These are phyloP conservation scores for Saccharomyces hybrid DNA, from an alignment of 1,139 yeast genomes.

Conservation along the genomic window DNA sequence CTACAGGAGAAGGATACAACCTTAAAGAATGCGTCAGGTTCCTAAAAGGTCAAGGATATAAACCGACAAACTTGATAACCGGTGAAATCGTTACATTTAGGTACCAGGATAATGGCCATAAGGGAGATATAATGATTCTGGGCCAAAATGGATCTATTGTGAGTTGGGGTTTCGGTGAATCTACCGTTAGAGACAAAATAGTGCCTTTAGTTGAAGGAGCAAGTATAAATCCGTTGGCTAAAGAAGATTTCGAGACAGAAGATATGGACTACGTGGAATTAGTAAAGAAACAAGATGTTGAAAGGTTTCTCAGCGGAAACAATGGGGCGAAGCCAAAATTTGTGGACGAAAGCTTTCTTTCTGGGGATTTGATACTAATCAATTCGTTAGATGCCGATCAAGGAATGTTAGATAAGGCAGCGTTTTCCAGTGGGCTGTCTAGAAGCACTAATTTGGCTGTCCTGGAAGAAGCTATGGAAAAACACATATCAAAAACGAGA, in stretches of 20 bases:
- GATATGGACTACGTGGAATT: constrained; percentile 80
- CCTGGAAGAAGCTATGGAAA: constrained; percentile 63
- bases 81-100: constrained; percentile 56
- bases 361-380: constrained; percentile 64
- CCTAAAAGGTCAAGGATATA: constrained; percentile 29
- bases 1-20: constrained; percentile 65
- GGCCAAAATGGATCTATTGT: constrained; percentile 64
- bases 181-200: constrained; percentile 35
- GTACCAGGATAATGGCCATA: constrained; percentile 27
- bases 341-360: constrained; percentile 33
- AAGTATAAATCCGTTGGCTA: constrained; percentile 41
- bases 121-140: constrained; percentile 52
- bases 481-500: constrained; percentile 55
- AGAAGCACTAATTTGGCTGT: constrained; percentile 80
- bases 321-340: constrained; percentile 8
- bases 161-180: constrained; percentile 71
- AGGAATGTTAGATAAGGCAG: constrained; percentile 67
- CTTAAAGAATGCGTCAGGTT: constrained; percentile 37
- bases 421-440: constrained; percentile 82
- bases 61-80: constrained; percentile 42
- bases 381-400: constrained; percentile 43
- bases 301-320: neutral
- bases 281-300: constrained; percentile 11
- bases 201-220: constrained; percentile 41
- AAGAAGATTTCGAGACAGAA: constrained; percentile 55